Evolutionary conservation across 192 early-diverging fungal genomes (phyloP).

Genomic region (Coemansia sp.): DNA sequence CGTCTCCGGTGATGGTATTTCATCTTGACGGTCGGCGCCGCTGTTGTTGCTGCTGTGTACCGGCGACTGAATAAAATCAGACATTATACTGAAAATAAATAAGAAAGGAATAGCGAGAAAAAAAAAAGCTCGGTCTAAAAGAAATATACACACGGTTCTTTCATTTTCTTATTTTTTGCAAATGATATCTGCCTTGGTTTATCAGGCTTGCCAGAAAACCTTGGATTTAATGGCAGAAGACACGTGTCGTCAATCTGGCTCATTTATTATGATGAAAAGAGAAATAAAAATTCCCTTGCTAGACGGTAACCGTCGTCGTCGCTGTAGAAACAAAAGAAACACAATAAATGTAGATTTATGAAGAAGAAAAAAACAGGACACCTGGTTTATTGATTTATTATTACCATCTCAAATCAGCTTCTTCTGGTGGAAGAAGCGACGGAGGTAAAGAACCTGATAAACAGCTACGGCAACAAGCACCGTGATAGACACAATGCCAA

Average conservation of each 20-base stretch:
- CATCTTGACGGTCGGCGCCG: neutral
- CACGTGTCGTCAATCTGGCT: neutral
- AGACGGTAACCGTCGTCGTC: too few relatives aligned
- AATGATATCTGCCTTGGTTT: too few relatives aligned
- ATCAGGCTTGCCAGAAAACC: too few relatives aligned
- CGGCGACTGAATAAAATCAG: constrained; percentile 1
- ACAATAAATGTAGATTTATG: too few relatives aligned
- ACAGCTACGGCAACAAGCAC: constrained; percentile 71
- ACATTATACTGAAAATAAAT: neutral
- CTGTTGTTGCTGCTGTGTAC: constrained; percentile 3
- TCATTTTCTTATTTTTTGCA: too few relatives aligned
- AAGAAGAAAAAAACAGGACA: neutral
- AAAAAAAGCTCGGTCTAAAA: too few relatives aligned
- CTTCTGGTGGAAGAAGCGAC: constrained; percentile 86
- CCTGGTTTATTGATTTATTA: neutral
- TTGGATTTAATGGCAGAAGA: neutral
- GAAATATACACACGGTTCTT: too few relatives aligned
- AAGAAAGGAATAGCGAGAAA: neutral
- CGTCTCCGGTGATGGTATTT: constrained; percentile 9
- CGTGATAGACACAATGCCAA: constrained; percentile 69
- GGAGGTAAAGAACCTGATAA: constrained; percentile 83
- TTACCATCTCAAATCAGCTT: constrained; percentile 66
- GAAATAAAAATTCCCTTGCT: too few relatives aligned
- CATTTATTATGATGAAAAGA: too few relatives aligned
- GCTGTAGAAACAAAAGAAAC: too few relatives aligned